Percentiles rank a stretch among this genome's conserved stretches.
phyloP scores from a whole-genome alignment of 2,329 filamentous ascomycete genomes.

The Claviceps pazoutovae region DNA sequence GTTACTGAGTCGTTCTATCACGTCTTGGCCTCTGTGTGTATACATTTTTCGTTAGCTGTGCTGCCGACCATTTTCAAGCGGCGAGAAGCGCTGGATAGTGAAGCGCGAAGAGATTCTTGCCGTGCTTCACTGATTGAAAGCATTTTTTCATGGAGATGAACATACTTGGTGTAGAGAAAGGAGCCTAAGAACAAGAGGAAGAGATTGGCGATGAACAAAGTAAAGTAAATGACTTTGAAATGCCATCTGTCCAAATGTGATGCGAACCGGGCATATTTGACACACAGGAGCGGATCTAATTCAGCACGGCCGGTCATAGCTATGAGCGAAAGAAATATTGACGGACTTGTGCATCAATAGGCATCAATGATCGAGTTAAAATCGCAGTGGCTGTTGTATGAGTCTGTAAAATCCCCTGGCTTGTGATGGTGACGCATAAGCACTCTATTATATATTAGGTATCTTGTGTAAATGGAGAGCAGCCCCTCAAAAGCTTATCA shows the following conservation, averaged over 20 bases:
- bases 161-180: slow-evolving; percentile 26
- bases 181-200: slow-evolving; percentile 30
- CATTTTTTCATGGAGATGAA: not conserved
- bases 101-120: too few species aligned
- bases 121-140: too few species aligned
- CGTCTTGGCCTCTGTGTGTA: slow-evolving; percentile 17
- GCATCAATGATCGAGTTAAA: too few species aligned
- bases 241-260: slow-evolving; percentile 25
- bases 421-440: too few species aligned
- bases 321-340: too few species aligned
- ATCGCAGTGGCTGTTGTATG: too few species aligned
- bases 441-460: too few species aligned
- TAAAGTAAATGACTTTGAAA: slow-evolving; percentile 34
- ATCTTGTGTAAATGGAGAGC: not conserved
- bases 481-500: not conserved
- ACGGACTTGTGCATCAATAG: too few species aligned
- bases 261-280: slow-evolving; percentile 30
- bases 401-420: too few species aligned
- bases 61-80: too few species aligned
- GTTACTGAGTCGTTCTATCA: slow-evolving; percentile 23
- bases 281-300: slow-evolving; percentile 19
- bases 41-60: not conserved
- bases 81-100: too few species aligned
- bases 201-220: slow-evolving; percentile 29
- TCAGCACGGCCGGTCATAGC: slow-evolving; percentile 1